Evolutionary conservation across 345 rosid species (phyloP).

Genomic region (Salix koriyanagi): DNA sequence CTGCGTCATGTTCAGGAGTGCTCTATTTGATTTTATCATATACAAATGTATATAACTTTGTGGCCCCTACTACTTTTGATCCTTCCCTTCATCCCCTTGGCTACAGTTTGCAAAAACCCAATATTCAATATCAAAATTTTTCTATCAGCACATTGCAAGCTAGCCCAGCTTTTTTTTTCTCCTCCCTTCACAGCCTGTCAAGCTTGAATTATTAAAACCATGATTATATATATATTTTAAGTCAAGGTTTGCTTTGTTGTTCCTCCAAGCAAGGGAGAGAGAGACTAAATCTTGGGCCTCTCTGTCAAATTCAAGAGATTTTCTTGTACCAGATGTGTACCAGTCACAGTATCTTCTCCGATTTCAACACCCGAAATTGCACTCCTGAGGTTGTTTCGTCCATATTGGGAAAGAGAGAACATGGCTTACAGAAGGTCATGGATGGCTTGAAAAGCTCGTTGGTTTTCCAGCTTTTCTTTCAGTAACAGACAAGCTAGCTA

Average conservation of each 20-base stretch:
- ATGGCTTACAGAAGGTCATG: constrained; percentile 11
- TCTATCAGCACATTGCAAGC: constrained; percentile 14
- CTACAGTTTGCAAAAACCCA: constrained; percentile 19
- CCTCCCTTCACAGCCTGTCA: constrained; percentile 79
- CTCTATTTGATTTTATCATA: constrained; percentile 17
- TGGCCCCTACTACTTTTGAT: constrained; percentile 11
- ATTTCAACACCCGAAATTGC: neutral
- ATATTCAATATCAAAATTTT: constrained; percentile 15
- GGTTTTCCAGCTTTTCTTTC: neutral
- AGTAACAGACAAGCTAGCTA: neutral
- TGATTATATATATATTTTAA: constrained; percentile 16
- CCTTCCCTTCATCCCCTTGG: constrained; percentile 17
- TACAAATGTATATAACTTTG: neutral
- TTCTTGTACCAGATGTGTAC: constrained; percentile 6
- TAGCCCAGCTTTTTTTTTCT: constrained; percentile 30
- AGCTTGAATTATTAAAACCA: constrained; percentile 46
- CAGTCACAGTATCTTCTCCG: neutral
- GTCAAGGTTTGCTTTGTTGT: constrained; percentile 36
- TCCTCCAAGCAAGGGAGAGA: constrained; percentile 31
- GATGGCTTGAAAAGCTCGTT: neutral
- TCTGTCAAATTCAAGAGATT: constrained; percentile 19
- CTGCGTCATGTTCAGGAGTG: constrained; percentile 19
- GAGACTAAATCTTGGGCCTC: constrained; percentile 12
- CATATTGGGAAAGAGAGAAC: neutral
- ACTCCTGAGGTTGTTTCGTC: constrained; percentile 37